Percentiles rank a stretch among this genome's conserved stretches.
phyloP scores from a whole-genome alignment of 1,284 basidiomycete species.

The Phylloporus sp. region DNA sequence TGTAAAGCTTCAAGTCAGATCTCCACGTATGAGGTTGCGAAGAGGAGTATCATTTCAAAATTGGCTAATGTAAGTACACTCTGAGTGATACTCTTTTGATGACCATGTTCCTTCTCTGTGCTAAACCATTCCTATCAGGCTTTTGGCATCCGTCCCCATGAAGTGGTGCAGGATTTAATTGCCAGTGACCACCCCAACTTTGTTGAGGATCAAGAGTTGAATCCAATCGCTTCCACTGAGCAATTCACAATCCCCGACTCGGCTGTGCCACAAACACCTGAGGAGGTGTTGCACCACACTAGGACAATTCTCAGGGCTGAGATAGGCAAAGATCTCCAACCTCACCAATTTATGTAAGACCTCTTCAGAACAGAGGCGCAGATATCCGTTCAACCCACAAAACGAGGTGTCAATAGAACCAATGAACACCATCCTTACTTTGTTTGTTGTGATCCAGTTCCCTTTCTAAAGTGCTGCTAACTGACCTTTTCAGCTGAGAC shows the following conservation, averaged over 20 bases:
- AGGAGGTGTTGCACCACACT: conserved; percentile 74
- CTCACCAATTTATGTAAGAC: conserved; percentile 82
- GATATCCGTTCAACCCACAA: conserved; percentile 89
- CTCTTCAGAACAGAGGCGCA: conserved; percentile 79
- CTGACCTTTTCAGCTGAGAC: conserved; percentile 69
- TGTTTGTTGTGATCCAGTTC: conserved; percentile 55
- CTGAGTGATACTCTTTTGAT: neutral
- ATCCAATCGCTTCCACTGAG: conserved; percentile 75
- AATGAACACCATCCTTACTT: conserved; percentile 90
- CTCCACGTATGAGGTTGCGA: conserved; percentile 85
- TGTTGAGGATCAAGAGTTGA: conserved; percentile 79
- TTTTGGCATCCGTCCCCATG: conserved; percentile 79
- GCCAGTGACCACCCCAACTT: conserved; percentile 63
- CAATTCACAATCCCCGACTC: conserved; percentile 75
- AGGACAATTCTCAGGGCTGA: conserved; percentile 90
- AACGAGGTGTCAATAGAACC: conserved; percentile 89
- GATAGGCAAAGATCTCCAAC: conserved; percentile 90
- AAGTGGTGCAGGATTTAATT: conserved; percentile 82
- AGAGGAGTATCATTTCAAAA: conserved; percentile 76
- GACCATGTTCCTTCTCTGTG: conserved; percentile 6
- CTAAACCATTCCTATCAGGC: conserved; percentile 48
- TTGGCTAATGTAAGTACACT: conserved; percentile 67
- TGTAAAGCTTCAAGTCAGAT: conserved; percentile 87
- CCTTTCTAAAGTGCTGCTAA: conserved; percentile 11
- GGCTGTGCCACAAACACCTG: conserved; percentile 54